phyloP scores from a whole-genome alignment of 129 eudicot species.

The Scalesia atractyloides region DNA sequence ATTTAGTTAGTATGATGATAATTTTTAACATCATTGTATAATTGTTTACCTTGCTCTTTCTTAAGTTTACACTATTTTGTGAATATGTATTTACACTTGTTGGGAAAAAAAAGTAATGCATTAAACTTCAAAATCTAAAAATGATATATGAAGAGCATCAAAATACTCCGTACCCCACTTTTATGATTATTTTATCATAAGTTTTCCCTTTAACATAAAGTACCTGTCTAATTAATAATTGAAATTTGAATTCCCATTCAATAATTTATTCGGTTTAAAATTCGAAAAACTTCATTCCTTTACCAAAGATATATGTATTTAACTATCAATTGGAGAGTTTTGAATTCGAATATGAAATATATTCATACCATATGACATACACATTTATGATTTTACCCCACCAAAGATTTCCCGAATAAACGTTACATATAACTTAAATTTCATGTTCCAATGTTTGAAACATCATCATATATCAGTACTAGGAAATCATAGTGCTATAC shows the following conservation, averaged over 20 bases:
- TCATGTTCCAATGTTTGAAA: too few species aligned
- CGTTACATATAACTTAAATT: too few species aligned
- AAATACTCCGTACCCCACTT: neutral
- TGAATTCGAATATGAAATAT: neutral
- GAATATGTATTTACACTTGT: too few species aligned
- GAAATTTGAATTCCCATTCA: neutral
- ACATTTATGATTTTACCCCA: neutral
- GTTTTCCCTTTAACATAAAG: slow-evolving; percentile 7
- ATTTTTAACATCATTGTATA: too few species aligned
- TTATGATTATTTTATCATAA: neutral
- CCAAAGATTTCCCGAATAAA: too few species aligned
- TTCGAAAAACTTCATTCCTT: neutral
- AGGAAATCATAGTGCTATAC: too few species aligned
- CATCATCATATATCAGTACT: too few species aligned
- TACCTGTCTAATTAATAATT: neutral
- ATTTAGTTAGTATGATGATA: too few species aligned
- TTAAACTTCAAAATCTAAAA: neutral
- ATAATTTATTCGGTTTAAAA: neutral
- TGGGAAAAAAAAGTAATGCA: neutral
- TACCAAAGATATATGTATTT: neutral
- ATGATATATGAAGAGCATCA: neutral
- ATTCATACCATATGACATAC: too few species aligned
- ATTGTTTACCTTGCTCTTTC: too few species aligned
- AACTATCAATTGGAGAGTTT: neutral
- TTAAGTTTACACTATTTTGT: too few species aligned